phyloP scores from a whole-genome alignment of 2,329 filamentous ascomycete species.

The Trichophyton simii region DNA sequence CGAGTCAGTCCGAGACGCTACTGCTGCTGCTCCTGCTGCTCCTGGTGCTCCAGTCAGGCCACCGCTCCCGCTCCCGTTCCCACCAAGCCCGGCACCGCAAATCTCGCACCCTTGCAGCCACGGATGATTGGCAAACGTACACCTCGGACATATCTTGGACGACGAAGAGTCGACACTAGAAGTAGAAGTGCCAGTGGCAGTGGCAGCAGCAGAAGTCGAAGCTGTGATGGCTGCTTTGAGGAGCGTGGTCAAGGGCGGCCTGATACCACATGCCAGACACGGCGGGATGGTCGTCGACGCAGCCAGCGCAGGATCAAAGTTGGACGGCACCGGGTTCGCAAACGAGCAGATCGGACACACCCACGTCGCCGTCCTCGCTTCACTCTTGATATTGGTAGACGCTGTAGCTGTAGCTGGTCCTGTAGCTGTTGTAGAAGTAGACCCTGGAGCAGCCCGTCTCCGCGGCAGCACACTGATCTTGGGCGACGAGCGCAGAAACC shows the following conservation, averaged over 20 bases:
- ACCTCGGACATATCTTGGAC: slow-evolving; percentile 54
- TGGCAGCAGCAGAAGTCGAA: slow-evolving; percentile 45
- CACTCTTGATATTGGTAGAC: not conserved
- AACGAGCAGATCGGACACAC: slow-evolving; percentile 93
- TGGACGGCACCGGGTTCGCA: slow-evolving; percentile 81
- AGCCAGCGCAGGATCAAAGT: slow-evolving; percentile 77
- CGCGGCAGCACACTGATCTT: slow-evolving; percentile 60
- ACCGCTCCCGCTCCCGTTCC: too few species aligned
- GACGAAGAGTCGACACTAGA: not conserved
- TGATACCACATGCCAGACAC: slow-evolving; percentile 88
- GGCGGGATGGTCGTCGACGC: slow-evolving; percentile 66
- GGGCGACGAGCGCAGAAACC: slow-evolving; percentile 86
- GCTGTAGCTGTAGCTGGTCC: too few species aligned
- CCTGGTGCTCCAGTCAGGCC: slow-evolving; percentile 24
- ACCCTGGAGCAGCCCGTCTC: not conserved
- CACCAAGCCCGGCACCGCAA: slow-evolving; percentile 49
- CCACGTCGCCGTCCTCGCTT: slow-evolving; percentile 52
- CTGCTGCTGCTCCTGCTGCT: slow-evolving; percentile 39
- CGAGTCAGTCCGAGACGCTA: slow-evolving; percentile 51
- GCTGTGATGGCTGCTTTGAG: slow-evolving; percentile 69
- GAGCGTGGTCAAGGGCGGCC: slow-evolving; percentile 68
- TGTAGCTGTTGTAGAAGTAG: not conserved
- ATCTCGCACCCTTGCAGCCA: slow-evolving; percentile 80
- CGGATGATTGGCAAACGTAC: slow-evolving; percentile 88
- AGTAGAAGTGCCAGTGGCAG: slow-evolving; percentile 1